Percentiles rank a stretch among this genome's conserved stretches.
Evolutionary conservation across 2,329 filamentous ascomycete genomes (phyloP).

Genomic region (Sphaerulina musiva): DNA sequence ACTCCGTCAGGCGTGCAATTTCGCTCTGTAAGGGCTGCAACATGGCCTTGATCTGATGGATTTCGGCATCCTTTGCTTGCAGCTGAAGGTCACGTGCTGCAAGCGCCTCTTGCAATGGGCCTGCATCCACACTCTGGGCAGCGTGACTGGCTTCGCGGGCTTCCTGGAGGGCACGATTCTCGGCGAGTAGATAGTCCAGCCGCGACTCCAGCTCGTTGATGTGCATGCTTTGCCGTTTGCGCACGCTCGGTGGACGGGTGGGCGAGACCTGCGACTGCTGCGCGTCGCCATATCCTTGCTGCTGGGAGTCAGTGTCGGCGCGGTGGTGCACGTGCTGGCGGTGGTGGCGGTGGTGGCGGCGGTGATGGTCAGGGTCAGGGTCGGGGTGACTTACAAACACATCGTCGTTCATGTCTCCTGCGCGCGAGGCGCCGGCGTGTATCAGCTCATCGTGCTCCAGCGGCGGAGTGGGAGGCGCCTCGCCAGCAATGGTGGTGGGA

Average conservation of each 20-base stretch:
- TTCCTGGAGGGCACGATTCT: constrained; percentile 74
- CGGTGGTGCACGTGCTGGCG: too few relatives aligned
- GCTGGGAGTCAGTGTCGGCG: constrained; percentile 22
- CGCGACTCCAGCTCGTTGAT: constrained; percentile 78
- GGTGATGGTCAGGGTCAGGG: too few relatives aligned
- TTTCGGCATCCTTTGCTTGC: constrained; percentile 77
- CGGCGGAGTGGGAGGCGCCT: constrained; percentile 44
- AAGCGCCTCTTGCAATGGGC: constrained; percentile 46
- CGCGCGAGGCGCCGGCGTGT: constrained; percentile 79
- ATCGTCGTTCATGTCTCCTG: constrained; percentile 75
- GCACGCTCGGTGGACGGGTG: constrained; percentile 89
- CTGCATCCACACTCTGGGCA: constrained; percentile 40
- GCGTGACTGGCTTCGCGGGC: constrained; percentile 37
- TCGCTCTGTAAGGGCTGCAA: constrained; percentile 77
- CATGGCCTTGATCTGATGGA: constrained; percentile 65
- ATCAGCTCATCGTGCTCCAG: constrained; percentile 66
- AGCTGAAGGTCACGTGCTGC: constrained; percentile 63
- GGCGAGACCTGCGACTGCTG: constrained; percentile 83
- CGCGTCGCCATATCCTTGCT: constrained; percentile 93
- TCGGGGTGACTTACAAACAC: constrained; percentile 68
- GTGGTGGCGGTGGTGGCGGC: too few relatives aligned
- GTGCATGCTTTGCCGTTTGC: constrained; percentile 95
- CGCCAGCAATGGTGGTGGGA: constrained; percentile 37
- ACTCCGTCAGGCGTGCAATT: constrained; percentile 69
- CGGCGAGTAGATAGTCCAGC: constrained; percentile 75